Percentiles rank a stretch among this genome's conserved stretches.
Evolutionary conservation across 768 basidiomycete genomes (phyloP).

Genomic region (Sporobolomyces roseus): DNA sequence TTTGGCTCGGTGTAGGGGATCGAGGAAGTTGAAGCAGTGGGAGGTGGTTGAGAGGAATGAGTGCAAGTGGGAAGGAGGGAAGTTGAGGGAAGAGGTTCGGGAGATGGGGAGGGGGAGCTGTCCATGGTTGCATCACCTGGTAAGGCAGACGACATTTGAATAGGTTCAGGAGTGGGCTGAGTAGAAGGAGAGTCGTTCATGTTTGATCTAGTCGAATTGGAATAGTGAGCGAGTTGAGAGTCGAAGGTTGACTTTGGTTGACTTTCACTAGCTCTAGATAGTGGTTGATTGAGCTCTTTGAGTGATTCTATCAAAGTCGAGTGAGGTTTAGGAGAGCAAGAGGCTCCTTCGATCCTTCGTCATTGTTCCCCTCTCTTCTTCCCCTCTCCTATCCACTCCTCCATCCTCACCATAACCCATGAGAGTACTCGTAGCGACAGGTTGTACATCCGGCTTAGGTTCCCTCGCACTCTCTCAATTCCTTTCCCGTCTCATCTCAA

Average conservation of each 20-base stretch:
- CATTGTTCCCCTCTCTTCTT: background rate
- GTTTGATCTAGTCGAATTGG: background rate
- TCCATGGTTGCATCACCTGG: slow-evolving; percentile 16
- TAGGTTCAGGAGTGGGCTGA: background rate
- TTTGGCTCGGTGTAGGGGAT: background rate
- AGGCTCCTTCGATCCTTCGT: too few relatives aligned
- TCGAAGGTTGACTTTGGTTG: background rate
- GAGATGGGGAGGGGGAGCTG: slow-evolving; percentile 4
- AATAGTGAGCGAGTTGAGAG: background rate
- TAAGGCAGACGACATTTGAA: background rate
- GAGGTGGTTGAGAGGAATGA: background rate
- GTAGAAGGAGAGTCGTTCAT: too few relatives aligned
- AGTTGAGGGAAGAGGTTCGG: background rate
- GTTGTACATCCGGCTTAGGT: slow-evolving; percentile 20
- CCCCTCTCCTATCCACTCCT: background rate
- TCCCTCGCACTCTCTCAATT: background rate
- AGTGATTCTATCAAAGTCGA: too few relatives aligned
- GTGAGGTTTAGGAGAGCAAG: too few relatives aligned
- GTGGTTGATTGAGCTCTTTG: too few relatives aligned
- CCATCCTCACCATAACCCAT: background rate
- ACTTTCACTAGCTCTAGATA: too few relatives aligned
- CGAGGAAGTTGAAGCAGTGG: background rate
- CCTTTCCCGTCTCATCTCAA: background rate
- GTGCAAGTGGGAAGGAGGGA: too few relatives aligned
- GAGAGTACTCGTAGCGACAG: slow-evolving; percentile 3